Evolutionary conservation across 176 grass and related monocot genomes (phyloP).

Genomic region (Oryza rufipogon): DNA sequence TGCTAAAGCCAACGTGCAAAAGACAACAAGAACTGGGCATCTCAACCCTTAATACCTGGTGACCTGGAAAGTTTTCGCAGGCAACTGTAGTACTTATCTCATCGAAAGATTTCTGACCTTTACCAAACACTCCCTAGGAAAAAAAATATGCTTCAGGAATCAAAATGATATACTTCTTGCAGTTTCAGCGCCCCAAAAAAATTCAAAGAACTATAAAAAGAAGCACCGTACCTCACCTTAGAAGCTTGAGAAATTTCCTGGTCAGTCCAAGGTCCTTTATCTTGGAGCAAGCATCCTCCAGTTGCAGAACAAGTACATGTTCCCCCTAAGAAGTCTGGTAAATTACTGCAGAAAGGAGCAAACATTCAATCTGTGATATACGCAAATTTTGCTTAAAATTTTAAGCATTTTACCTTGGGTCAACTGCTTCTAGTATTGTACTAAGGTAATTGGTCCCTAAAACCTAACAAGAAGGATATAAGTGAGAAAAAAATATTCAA

Average conservation of each 20-base stretch:
- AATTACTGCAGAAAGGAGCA: constrained; percentile 71
- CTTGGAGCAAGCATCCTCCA: constrained; percentile 84
- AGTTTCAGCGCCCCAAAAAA: constrained; percentile 18
- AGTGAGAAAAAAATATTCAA: constrained; percentile 30
- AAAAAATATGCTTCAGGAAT: constrained; percentile 35
- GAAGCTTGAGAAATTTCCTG: constrained; percentile 55
- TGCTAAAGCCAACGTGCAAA: constrained; percentile 14
- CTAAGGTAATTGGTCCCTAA: constrained; percentile 71
- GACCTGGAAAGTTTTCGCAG: constrained; percentile 28
- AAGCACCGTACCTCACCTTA: constrained; percentile 62
- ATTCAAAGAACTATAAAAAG: constrained; percentile 29
- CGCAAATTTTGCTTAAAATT: constrained; percentile 16
- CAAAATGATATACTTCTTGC: constrained; percentile 14
- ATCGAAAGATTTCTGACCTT: constrained; percentile 53
- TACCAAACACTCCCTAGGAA: constrained; percentile 53
- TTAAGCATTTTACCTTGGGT: constrained; percentile 68
- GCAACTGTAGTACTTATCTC: constrained; percentile 24
- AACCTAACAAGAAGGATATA: constrained; percentile 54
- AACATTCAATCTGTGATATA: constrained; percentile 34
- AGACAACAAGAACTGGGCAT: constrained; percentile 11
- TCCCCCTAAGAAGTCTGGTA: constrained; percentile 86
- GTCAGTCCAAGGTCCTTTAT: constrained; percentile 86
- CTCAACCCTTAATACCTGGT: constrained; percentile 32
- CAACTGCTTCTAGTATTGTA: constrained; percentile 72
- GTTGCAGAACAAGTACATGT: constrained; percentile 71